A percentile compares a stretch with the other conserved stretches of the same genome.
Evolutionary conservation across 2,329 filamentous ascomycete species (phyloP).

Genomic region (Penicillium sp.): DNA sequence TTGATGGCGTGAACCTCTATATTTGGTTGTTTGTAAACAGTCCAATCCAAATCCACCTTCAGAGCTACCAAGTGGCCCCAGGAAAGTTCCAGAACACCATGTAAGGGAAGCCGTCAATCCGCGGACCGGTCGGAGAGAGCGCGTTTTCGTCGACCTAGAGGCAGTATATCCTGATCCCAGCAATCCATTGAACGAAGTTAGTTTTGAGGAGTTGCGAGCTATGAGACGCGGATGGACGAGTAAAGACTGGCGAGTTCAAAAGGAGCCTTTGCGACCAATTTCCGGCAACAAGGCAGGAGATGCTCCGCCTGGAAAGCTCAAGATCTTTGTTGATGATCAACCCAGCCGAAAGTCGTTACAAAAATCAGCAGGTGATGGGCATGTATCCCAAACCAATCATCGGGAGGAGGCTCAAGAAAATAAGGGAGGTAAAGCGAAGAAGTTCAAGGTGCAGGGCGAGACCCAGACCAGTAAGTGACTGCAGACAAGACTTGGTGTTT

Average conservation of each 20-base stretch:
- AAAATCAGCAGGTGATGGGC: conserved; percentile 25
- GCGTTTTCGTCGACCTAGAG: conserved; percentile 80
- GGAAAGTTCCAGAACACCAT: conserved; percentile 63
- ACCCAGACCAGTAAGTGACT: conserved; percentile 74
- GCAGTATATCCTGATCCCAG: conserved; percentile 74
- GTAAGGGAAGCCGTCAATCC: conserved; percentile 79
- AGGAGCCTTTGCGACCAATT: conserved; percentile 51
- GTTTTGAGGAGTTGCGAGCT: conserved; percentile 88
- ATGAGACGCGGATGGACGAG: conserved; percentile 62
- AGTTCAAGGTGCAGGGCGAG: conserved; percentile 75
- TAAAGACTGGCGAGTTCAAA: conserved; percentile 46
- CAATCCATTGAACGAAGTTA: conserved; percentile 66
- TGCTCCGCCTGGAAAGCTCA: conserved; percentile 8
- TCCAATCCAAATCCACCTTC: conserved; percentile 37
- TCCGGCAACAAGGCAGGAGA: conserved; percentile 37
- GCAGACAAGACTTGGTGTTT: background rate
- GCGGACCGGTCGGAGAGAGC: conserved; percentile 73
- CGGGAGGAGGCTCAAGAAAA: conserved; percentile 22
- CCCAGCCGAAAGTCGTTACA: conserved; percentile 25
- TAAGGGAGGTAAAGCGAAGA: conserved; percentile 51
- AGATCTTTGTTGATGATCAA: conserved; percentile 19
- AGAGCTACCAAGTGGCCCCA: conserved; percentile 35
- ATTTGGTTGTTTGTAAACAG: conserved; percentile 50
- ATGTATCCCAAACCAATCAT: conserved; percentile 11
- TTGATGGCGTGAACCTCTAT: conserved; percentile 48